Evolutionary conservation across 106 monocot species (phyloP).

Genomic region (Agapanthus africanus): DNA sequence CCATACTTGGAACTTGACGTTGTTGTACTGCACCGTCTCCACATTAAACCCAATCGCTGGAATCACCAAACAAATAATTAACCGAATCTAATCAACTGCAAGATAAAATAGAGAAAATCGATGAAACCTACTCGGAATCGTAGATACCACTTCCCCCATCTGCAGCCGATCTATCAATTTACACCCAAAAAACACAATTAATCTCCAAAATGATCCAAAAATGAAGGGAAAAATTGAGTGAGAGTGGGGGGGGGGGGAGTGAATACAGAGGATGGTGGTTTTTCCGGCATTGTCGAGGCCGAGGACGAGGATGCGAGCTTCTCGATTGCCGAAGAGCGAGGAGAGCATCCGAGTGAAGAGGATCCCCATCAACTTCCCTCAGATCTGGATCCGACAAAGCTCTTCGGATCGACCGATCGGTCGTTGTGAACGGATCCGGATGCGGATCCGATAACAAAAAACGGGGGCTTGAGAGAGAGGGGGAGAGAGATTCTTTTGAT

Average conservation of each 20-base stretch:
- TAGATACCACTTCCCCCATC: conserved; percentile 98
- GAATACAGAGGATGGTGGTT: conserved; percentile 87
- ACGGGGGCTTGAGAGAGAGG: no score
- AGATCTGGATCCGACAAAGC: conserved; percentile 19
- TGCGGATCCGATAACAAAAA: no score
- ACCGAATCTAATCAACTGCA: neutral
- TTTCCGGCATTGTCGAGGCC: conserved; percentile 99
- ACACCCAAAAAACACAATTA: conserved; percentile 5
- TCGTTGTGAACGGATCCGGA: no score
- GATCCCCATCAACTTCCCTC: conserved; percentile 83
- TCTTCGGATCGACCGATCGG: conserved; percentile 3
- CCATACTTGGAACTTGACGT: conserved; percentile 98
- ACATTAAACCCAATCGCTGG: conserved; percentile 99
- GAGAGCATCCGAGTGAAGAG: conserved; percentile 86
- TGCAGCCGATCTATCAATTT: conserved; percentile 78
- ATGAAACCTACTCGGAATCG: conserved; percentile 72
- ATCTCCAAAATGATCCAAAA: conserved; percentile 11
- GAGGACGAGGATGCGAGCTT: conserved; percentile 99
- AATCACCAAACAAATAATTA: conserved; percentile 9
- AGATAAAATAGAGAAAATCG: neutral
- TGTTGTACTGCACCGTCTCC: conserved; percentile 98
- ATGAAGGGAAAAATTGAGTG: neutral
- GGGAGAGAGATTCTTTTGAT: no score
- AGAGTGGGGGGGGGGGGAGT: neutral
- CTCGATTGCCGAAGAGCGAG: conserved; percentile 85